Evolutionary conservation across 1,284 basidiomycete genomes (phyloP), one percentile per base, ranked within the genome.

Genomic region (Serendipita sp.): DNA sequence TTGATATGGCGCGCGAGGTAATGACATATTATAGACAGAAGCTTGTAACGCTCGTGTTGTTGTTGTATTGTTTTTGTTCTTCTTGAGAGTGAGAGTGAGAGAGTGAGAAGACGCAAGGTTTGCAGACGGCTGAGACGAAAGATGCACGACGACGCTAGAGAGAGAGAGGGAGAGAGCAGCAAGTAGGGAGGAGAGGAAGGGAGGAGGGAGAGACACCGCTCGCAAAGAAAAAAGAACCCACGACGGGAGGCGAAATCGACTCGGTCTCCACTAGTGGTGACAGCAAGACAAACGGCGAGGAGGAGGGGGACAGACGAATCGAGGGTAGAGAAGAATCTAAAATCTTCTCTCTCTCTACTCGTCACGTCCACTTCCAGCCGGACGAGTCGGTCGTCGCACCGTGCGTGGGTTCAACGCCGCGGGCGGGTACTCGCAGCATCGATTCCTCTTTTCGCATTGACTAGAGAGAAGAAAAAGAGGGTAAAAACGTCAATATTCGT

Each of bases 391-490:
- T 30, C 53, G 53, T 58, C 53, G 53, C 8, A 29, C n/a, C 53
- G 34, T 22, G n/a, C 53, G 53, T 22, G 53, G 53, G 53, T 58
- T 58, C 22, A 58, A 32, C 2, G 53, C 53, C 17, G 53, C 53
- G 8, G 53, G 53, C 8, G 53, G 53, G 29, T 58, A 58, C 30
- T 58, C 53, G 53, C 53, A 58, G 53, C 53, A 58, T n/a, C 53
- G 53, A 34, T 32, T 58, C 53, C 53, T 58, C 53, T 58, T 58
- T 58, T 58, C 53, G 3, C 53, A 58, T 58, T 58, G 53, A 32
- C 53, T 58, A 32, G 15, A 3, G 4, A 26, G 22, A 22, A 22
- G 22, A n/a, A 10, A 58, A 30, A 10, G 29, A 26, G 12, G 38
- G 6, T 6, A 38, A 13, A 5, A 38, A 6, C 38, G 38, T 38